Percentiles rank a stretch among this genome's conserved stretches.
phyloP scores from a whole-genome alignment of 805 yeast species.

The Metschnikowia rubicola region DNA sequence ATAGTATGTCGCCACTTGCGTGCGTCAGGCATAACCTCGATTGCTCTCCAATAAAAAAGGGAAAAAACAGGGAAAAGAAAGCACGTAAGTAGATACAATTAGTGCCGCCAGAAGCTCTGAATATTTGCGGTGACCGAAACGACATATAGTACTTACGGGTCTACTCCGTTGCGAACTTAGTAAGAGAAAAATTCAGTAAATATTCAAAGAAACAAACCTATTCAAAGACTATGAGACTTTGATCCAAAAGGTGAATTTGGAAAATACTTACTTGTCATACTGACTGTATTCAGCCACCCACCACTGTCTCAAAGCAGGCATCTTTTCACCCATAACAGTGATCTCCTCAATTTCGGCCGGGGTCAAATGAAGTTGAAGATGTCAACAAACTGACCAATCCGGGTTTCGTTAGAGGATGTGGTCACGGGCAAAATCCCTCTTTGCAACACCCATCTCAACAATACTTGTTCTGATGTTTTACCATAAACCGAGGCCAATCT shows the following conservation, averaged over 20 bases:
- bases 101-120: no score
- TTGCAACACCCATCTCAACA: constrained; percentile 44
- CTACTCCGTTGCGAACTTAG: no score
- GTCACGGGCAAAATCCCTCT: constrained; percentile 44
- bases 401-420: constrained; percentile 40
- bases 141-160: no score
- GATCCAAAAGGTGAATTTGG: no score
- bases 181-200: no score
- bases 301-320: constrained; percentile 24
- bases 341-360: constrained; percentile 41
- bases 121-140: no score
- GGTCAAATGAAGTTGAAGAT: constrained; percentile 52
- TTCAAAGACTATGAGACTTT: no score
- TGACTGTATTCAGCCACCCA: constrained; percentile 19
- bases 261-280: constrained; percentile 6
- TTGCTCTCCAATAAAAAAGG: no score
- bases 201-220: not conserved
- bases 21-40: no score
- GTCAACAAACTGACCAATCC: constrained; percentile 37
- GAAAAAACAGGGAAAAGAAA: no score
- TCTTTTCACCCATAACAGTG: constrained; percentile 11
- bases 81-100: no score
- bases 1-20: no score
- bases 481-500: constrained; percentile 33
- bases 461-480: constrained; percentile 38